Percentiles rank a stretch among this genome's conserved stretches.
Evolutionary conservation across 768 basidiomycete species (phyloP).

Genomic region (Mycena venus): DNA sequence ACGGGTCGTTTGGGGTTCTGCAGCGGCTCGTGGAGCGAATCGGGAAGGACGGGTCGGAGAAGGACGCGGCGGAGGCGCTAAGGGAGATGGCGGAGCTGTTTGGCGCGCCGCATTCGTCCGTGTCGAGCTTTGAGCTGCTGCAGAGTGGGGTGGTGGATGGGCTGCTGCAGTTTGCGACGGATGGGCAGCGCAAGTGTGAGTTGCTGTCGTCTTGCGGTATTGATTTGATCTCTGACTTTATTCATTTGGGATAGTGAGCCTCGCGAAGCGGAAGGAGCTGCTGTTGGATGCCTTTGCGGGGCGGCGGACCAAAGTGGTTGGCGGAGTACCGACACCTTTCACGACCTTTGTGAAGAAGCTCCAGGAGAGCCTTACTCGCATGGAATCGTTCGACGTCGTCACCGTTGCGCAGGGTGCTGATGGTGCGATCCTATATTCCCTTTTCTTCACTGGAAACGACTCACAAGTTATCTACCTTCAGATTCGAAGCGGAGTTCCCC

Average conservation of each 20-base stretch:
- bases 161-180: slow-evolving; percentile 84
- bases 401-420: slow-evolving; percentile 88
- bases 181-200: slow-evolving; percentile 71
- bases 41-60: slow-evolving; percentile 70
- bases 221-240: neutral
- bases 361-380: slow-evolving; percentile 94
- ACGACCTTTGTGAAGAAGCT: slow-evolving; percentile 92
- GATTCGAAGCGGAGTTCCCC: slow-evolving; percentile 94
- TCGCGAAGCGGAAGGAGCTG: slow-evolving; percentile 79
- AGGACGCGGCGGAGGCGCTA: slow-evolving; percentile 71
- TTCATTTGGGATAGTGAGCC: slow-evolving; percentile 62
- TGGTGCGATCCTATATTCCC: slow-evolving; percentile 59
- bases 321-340: slow-evolving; percentile 69
- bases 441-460: neutral
- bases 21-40: slow-evolving; percentile 76
- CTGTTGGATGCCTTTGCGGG: slow-evolving; percentile 83
- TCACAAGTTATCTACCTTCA: slow-evolving; percentile 40
- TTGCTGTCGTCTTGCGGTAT: slow-evolving; percentile 11
- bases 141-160: slow-evolving; percentile 95
- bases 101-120: slow-evolving; percentile 77
- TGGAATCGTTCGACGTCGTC: slow-evolving; percentile 96
- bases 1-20: slow-evolving; percentile 75
- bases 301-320: slow-evolving; percentile 59
- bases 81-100: slow-evolving; percentile 87
- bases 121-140: slow-evolving; percentile 96